phyloP scores from a whole-genome alignment of 306 rosid species.

The Begonia peltatifolia region DNA sequence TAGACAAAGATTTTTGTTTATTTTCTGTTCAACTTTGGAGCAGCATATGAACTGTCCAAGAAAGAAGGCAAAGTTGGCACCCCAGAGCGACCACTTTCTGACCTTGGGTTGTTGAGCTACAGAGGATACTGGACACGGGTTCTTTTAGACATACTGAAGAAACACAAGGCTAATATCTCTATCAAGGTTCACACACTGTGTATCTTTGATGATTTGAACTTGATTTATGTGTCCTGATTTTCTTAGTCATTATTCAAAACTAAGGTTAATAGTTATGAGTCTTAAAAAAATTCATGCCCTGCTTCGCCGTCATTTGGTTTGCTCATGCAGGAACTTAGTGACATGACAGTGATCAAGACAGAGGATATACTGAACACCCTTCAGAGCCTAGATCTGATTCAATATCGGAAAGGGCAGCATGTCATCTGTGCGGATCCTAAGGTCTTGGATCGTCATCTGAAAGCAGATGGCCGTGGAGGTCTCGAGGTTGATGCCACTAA shows the following conservation, averaged over 20 bases:
- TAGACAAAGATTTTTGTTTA: conserved; percentile 2
- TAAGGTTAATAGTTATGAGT: no score
- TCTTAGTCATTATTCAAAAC: no score
- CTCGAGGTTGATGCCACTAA: conserved; percentile 89
- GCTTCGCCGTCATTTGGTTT: not conserved
- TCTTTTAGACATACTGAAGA: conserved; percentile 82
- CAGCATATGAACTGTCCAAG: conserved; percentile 97
- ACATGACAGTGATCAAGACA: conserved; percentile 97
- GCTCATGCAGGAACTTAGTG: conserved; percentile 72
- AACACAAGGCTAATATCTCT: conserved; percentile 93
- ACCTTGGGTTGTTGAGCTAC: conserved; percentile 89
- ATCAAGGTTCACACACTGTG: conserved; percentile 43
- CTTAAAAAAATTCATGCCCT: no score
- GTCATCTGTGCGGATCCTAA: conserved; percentile 97
- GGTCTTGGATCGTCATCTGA: conserved; percentile 93
- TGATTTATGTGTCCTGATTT: no score
- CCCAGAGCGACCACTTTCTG: conserved; percentile 98
- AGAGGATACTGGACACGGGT: conserved; percentile 99
- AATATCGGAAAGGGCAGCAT: conserved; percentile 96
- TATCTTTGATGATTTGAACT: no score
- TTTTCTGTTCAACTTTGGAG: conserved; percentile 20
- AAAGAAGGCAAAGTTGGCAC: conserved; percentile 98
- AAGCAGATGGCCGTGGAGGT: conserved; percentile 96
- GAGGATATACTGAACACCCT: conserved; percentile 87
- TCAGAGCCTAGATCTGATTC: conserved; percentile 81